Base-by-base conservation (phyloP, 768 basidiomycete genomes). In the Lactifluus echinatus region DNA sequence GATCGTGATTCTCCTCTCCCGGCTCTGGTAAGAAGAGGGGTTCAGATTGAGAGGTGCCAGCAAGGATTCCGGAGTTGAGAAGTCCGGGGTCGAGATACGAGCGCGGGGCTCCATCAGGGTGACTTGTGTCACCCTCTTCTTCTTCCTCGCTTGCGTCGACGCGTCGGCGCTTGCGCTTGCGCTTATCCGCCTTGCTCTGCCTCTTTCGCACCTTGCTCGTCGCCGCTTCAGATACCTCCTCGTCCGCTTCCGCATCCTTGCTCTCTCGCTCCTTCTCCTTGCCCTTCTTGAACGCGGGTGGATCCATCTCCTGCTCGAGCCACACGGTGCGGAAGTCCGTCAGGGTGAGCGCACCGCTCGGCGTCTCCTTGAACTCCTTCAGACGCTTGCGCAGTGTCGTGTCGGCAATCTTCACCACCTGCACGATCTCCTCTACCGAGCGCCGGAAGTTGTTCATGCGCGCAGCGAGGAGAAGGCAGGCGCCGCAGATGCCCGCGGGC, bases 321-420 rank as follows among this genome's bases (percentile, higher is more conserved):
- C 90, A 93, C 23, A 94, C 86, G 47, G 79, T 88, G 50, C 93
- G 75, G 68, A 94, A 97, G 70, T 97, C 93, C 12, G 84, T 84
- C 50, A 99, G 74, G 1, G 93, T 94, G 65, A 97, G 72, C 36
- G 78, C 77, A 12, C 90, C 93, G 65, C 88, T 91, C 0, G 87
- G 84, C 2, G 93, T 97, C 63, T 81, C 82, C 68, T 85, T 90
- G 76, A 99, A 99, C 73, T 99, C 96, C 24, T 93, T 89, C 15
- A 99, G 74, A 17, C 96, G 82, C 70, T 95, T 97, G 73, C 85
- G 84, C 42, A 99, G 72, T 3, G 96, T 99, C 11, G 84, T 85
- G 66, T 97, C 93, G n/a, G 93, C 92, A 63, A 97, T 96, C 73
- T 98, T 99, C 63, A 98, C 96, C 15, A 99, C 93, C 68, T 99